A percentile compares a stretch with the other conserved stretches of the same genome.
These are phyloP conservation scores for Diaporthe citriasiana DNA, from an alignment of 2,329 filamentous ascomycete species.

Conservation along the genomic window DNA sequence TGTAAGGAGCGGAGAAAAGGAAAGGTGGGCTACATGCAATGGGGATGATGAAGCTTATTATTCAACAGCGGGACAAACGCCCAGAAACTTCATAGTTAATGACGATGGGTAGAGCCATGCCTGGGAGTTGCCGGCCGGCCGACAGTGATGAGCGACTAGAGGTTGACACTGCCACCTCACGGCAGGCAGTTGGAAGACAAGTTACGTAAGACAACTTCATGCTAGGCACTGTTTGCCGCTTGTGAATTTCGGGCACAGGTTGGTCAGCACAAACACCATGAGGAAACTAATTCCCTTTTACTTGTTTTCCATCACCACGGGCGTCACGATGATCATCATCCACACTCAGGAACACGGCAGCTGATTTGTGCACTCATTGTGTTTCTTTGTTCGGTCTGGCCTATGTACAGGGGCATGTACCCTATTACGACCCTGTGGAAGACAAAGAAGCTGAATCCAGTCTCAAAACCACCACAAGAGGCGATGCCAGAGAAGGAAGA, in stretches of 20 bases:
- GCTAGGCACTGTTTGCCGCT: background rate
- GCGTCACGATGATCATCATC: background rate
- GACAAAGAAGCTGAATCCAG: conserved; percentile 2
- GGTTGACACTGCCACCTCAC: too few species aligned
- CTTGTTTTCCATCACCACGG: background rate
- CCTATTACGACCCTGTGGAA: conserved; percentile 33
- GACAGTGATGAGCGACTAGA: background rate
- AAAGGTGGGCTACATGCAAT: background rate
- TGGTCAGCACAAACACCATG: conserved; percentile 4
- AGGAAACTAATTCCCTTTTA: background rate
- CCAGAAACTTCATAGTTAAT: background rate
- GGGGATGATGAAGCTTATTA: background rate
- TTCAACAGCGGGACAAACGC: background rate
- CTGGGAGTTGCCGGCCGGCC: conserved; percentile 14
- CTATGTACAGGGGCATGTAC: conserved; percentile 39
- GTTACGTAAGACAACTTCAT: background rate
- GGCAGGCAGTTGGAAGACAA: background rate
- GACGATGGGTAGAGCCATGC: background rate
- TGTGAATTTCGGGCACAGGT: background rate
- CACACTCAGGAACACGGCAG: background rate
- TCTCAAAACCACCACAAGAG: conserved; percentile 6
- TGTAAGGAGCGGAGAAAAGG: background rate
- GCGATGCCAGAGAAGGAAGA: conserved; percentile 10
- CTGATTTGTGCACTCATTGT: background rate
- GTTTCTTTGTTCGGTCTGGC: conserved; percentile 38